Evolutionary conservation across 2,329 filamentous ascomycete genomes (phyloP), one percentile per base, ranked within the genome.

Genomic region (Talaromyces albobiverticillius): DNA sequence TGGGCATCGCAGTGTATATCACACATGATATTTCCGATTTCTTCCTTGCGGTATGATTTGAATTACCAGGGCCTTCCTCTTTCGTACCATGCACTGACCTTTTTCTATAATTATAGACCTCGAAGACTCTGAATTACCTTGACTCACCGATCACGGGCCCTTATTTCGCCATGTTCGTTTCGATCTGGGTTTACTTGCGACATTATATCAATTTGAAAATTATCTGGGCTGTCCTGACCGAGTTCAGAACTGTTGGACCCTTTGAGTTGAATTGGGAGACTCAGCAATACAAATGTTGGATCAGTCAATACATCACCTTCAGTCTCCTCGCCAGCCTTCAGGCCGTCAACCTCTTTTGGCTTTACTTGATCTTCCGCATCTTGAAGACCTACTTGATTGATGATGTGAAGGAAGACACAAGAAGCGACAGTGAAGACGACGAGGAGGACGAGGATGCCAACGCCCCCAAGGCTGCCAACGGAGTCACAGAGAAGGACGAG

Each of bases 21-120:
- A 96, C 92, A 9, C 90, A 95, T 72, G 92, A 97, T 68, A 89
- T 96, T 58, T 91, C 87, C 57, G 92, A 96, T 71, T 96, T 96
- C 76, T 96, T 96, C 82, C 82, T 96, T 42, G 92, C 93, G 34
- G 89, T 92, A 82, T 74, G 86, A 71, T 43, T 38, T 13, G 29
- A 8, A 18, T 4, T 41, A 6, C 8, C 16, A 43, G 8, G 9
- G 3, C 10, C 43, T 32, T 49, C 7, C 3, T 34, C 13, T 31
- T 18, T 23, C 46, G n/a, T 32, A 20, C 10, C 10, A 16, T 9
- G 49, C 31, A 16, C 46, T 55, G 16, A 55, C 32, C 4, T 34
- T 38, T 18, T 31, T 34, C 6, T 20, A 13, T n/a, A 20, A 18
- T 2, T 46, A 7, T 62, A 92, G 87, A 94, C 89, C 2, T 95